phyloP scores from a whole-genome alignment of 2,329 filamentous ascomycete species.

The Corynespora cassiicola region DNA sequence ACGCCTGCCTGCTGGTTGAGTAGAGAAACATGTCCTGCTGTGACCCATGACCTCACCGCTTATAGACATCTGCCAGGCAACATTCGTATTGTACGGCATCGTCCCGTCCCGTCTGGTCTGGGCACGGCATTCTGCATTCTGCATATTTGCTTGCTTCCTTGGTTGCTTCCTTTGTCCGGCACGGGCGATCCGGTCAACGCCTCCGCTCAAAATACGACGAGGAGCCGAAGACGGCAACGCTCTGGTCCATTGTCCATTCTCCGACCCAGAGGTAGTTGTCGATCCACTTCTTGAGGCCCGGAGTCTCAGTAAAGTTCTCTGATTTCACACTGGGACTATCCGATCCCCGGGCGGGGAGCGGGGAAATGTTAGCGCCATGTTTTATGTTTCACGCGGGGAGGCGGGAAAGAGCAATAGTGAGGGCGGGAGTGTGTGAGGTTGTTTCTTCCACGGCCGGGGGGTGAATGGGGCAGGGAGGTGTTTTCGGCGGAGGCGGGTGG shows the following conservation, averaged over 20 bases:
- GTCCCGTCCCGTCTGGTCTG: no score
- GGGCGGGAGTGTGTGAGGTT: neutral
- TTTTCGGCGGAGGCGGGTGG: no score
- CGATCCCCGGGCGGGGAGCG: slow-evolving; percentile 47
- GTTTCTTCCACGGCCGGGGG: neutral
- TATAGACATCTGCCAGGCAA: no score
- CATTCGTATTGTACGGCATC: no score
- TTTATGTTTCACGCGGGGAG: slow-evolving; percentile 6
- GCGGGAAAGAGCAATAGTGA: neutral
- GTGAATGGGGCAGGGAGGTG: slow-evolving; percentile 1
- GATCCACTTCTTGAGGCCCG: slow-evolving; percentile 85
- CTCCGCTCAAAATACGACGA: slow-evolving; percentile 92
- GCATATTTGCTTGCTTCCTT: no score
- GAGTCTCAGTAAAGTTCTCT: slow-evolving; percentile 82
- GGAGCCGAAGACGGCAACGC: slow-evolving; percentile 86
- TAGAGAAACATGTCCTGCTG: no score
- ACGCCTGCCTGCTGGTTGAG: slow-evolving; percentile 16
- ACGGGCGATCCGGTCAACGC: no score
- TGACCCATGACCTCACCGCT: no score
- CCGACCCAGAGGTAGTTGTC: slow-evolving; percentile 93
- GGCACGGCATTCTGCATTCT: no score
- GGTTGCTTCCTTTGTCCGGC: neutral
- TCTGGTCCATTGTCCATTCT: slow-evolving; percentile 98
- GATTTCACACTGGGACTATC: slow-evolving; percentile 81
- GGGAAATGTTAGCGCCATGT: slow-evolving; percentile 52